These are phyloP conservation scores for Yamadazyma olivae DNA, from an alignment of 805 yeast genomes.

Conservation along the genomic window DNA sequence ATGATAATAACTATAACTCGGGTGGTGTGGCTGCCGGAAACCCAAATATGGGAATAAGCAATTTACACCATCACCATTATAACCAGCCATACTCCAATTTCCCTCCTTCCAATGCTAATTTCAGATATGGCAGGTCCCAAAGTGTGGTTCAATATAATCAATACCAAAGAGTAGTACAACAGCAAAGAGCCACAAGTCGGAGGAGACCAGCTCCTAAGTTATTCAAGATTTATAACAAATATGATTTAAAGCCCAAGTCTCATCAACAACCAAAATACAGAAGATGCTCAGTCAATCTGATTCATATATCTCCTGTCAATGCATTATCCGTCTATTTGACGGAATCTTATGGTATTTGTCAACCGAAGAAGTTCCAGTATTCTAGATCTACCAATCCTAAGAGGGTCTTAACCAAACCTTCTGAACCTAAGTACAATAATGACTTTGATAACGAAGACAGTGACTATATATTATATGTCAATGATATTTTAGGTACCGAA, in stretches of 20 bases:
- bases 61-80: constrained; percentile 2
- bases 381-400: constrained; percentile 84
- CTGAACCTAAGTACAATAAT: constrained; percentile 74
- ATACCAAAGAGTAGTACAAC: constrained; percentile 26
- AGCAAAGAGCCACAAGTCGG: constrained; percentile 18
- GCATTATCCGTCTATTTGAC: constrained; percentile 78
- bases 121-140: constrained; percentile 20
- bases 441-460: constrained; percentile 86
- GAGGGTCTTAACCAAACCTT: constrained; percentile 89
- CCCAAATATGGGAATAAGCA: not conserved
- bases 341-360: constrained; percentile 80
- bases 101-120: not conserved
- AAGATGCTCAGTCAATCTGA: constrained; percentile 62
- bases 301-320: constrained; percentile 71
- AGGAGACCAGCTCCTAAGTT: constrained; percentile 47
- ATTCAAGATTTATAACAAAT: constrained; percentile 33
- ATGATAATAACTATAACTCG: not conserved
- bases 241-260: constrained; percentile 59
- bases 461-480: constrained; percentile 90
- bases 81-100: not conserved
- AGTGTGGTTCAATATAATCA: constrained; percentile 33
- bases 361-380: constrained; percentile 73
- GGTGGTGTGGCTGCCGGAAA: not conserved
- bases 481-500: constrained; percentile 85
- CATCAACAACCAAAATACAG: constrained; percentile 68